phyloP scores from a whole-genome alignment of 1,284 basidiomycete species.

The Ceratobasidium sp. region DNA sequence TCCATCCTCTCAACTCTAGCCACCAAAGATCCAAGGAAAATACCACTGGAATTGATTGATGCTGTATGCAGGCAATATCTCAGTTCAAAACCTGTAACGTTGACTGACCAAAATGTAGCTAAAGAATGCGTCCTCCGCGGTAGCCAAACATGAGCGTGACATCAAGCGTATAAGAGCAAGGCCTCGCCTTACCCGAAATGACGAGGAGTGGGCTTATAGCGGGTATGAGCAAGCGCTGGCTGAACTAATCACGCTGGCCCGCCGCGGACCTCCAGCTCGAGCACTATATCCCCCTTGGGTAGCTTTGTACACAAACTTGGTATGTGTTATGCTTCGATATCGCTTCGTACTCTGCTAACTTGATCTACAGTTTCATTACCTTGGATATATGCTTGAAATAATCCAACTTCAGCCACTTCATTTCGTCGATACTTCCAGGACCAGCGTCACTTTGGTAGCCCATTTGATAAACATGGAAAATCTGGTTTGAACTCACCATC shows the following conservation, averaged over 20 bases:
- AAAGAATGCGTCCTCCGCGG: not conserved
- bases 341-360: not conserved
- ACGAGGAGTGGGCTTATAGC: not conserved
- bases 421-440: not conserved
- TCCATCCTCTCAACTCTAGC: not conserved
- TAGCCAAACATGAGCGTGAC: not conserved
- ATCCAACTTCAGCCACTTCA: not conserved
- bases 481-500: not conserved
- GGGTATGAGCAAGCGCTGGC: not conserved
- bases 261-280: not conserved
- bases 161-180: not conserved
- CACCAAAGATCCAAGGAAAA: not conserved
- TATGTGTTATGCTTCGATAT: not conserved
- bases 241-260: not conserved
- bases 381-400: not conserved
- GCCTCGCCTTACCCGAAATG: not conserved
- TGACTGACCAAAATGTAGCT: not conserved
- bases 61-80: not conserved
- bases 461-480: not conserved
- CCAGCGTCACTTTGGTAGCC: not conserved
- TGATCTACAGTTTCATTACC: not conserved
- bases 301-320: not conserved
- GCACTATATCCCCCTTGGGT: not conserved
- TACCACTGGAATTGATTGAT: not conserved
- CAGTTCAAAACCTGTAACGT: not conserved